These are phyloP conservation scores for Nidularia sp. DNA, from an alignment of 768 basidiomycete genomes.

Conservation along the genomic window DNA sequence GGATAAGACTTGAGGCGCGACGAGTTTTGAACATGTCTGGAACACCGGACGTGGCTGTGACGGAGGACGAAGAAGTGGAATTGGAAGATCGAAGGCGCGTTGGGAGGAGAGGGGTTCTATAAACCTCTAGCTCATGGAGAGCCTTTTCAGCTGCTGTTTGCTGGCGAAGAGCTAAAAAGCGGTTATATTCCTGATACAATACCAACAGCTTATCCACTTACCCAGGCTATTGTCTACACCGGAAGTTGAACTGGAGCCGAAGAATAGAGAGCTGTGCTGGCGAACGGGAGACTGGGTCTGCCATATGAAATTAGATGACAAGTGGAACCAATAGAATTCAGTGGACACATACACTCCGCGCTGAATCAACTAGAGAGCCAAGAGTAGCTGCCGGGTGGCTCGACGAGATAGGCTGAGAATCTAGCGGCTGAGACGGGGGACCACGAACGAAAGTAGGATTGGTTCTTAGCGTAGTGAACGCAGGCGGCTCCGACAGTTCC, in stretches of 20 bases:
- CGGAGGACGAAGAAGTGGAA: slow-evolving; percentile 17
- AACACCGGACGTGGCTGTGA: slow-evolving; percentile 31
- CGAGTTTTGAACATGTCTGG: slow-evolving; percentile 65
- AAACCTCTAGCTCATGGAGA: slow-evolving; percentile 69
- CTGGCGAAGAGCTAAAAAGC: slow-evolving; percentile 9
- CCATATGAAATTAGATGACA: slow-evolving; percentile 2
- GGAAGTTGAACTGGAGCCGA: slow-evolving; percentile 26
- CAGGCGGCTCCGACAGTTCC: slow-evolving; percentile 65
- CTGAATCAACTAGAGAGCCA: slow-evolving; percentile 54
- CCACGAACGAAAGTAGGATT: slow-evolving; percentile 66
- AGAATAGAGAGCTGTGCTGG: slow-evolving; percentile 50
- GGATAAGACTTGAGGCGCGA: slow-evolving; percentile 35
- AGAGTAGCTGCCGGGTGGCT: slow-evolving; percentile 43
- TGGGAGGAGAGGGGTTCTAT: slow-evolving; percentile 75
- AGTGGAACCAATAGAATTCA: slow-evolving; percentile 1
- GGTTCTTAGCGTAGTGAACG: slow-evolving; percentile 53
- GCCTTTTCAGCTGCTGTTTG: slow-evolving; percentile 60
- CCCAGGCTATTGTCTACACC: slow-evolving; percentile 10
- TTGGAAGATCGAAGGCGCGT: slow-evolving; percentile 45
- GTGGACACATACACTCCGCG: slow-evolving; percentile 43
- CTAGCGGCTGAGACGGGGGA: slow-evolving; percentile 37
- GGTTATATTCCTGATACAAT: too few species aligned
- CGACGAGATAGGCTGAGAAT: slow-evolving; percentile 17
- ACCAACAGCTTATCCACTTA: too few species aligned
- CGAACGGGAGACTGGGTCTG: slow-evolving; percentile 48